A percentile compares a stretch with the other conserved stretches of the same genome.
Conservation (phyloP, 2,329 filamentous ascomycete genomes). For the Fusarium nodosum region DNA sequence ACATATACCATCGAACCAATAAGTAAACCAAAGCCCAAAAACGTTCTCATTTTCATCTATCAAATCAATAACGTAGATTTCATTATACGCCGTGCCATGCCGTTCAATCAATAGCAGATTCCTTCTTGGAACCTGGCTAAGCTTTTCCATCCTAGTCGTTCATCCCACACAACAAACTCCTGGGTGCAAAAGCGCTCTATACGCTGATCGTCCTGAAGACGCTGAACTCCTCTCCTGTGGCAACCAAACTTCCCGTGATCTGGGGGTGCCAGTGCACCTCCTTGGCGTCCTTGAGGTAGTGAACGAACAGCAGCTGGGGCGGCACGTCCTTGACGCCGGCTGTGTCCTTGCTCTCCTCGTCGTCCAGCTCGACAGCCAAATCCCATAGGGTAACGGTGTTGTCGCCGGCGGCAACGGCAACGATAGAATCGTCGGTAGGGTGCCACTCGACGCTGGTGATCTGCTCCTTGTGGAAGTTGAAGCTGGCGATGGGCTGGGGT, state of each 20-base stretch:
- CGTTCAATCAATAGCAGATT: conserved; percentile 44
- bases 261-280: conserved; percentile 98
- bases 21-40: conserved; percentile 11
- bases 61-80: conserved; percentile 40
- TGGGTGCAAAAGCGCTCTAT: conserved; percentile 55
- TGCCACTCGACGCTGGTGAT: conserved; percentile 98
- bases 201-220: conserved; percentile 88
- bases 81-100: conserved; percentile 46
- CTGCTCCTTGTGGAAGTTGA: conserved; percentile 95
- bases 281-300: conserved; percentile 95
- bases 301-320: conserved; percentile 94
- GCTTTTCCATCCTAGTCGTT: conserved; percentile 33
- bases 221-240: conserved; percentile 91
- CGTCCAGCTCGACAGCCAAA: conserved; percentile 94
- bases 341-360: conserved; percentile 94
- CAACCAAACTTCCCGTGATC: conserved; percentile 89
- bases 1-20: not conserved
- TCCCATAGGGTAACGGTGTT: conserved; percentile 98
- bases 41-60: conserved; percentile 34
- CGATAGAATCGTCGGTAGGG: conserved; percentile 94
- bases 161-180: not conserved
- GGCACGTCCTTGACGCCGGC: conserved; percentile 91
- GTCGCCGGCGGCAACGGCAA: conserved; percentile 91
- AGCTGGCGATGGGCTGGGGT: conserved; percentile 89
- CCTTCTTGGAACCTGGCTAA: conserved; percentile 24